Conservation (phyloP, 2,329 filamentous ascomycete genomes). For the Xylariaceae sp. region DNA sequence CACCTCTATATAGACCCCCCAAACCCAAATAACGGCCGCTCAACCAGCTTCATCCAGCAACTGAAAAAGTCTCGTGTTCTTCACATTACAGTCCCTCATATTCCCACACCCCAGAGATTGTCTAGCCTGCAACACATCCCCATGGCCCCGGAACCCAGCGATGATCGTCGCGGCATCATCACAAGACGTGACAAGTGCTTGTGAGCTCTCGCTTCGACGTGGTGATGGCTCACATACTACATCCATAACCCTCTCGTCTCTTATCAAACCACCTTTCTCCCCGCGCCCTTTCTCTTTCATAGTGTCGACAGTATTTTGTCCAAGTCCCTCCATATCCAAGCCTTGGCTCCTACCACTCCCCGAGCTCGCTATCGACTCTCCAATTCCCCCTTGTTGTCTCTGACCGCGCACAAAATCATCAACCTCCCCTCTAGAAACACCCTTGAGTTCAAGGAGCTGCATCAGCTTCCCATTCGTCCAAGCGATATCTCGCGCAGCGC, state of each 20-base stretch:
- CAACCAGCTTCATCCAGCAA: constrained; percentile 26
- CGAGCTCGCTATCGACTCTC: neutral
- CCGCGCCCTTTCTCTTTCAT: neutral
- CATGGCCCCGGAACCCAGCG: constrained; percentile 23
- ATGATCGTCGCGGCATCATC: constrained; percentile 28
- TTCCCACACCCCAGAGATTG: constrained; percentile 21
- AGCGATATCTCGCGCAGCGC: constrained; percentile 46
- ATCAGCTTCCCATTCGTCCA: constrained; percentile 45
- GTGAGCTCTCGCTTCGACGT: neutral
- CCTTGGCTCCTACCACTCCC: neutral
- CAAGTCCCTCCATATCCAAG: neutral
- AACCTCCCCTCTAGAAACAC: constrained; percentile 37
- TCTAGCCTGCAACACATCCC: constrained; percentile 17
- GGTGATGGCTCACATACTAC: neutral
- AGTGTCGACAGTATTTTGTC: too few relatives aligned
- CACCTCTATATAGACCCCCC: too few relatives aligned
- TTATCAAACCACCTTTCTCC: neutral
- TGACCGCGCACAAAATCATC: constrained; percentile 31
- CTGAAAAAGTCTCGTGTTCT: constrained; percentile 30
- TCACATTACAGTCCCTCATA: constrained; percentile 24
- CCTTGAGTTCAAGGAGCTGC: constrained; percentile 37
- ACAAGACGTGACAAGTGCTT: constrained; percentile 23
- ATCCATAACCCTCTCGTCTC: neutral
- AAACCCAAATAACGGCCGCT: too few relatives aligned
- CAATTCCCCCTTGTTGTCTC: neutral